Evolutionary conservation across 1,284 basidiomycete genomes (phyloP).

Genomic region (Golubevia sp.): DNA sequence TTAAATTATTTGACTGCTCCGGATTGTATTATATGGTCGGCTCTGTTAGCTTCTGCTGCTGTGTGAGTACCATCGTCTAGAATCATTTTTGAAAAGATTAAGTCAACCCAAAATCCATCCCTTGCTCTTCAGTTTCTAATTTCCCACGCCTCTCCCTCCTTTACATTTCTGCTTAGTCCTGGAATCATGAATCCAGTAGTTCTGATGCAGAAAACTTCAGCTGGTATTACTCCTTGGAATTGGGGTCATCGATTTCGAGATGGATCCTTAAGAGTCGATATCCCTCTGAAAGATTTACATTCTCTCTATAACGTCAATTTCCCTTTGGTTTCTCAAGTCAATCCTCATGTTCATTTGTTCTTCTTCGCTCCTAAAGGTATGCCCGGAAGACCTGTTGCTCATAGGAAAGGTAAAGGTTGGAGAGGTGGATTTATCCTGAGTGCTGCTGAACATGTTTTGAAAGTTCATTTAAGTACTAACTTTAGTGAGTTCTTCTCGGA

Average conservation of each 20-base stretch:
- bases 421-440: conserved; percentile 83
- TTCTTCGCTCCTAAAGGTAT: conserved; percentile 93
- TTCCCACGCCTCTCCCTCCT: conserved; percentile 8
- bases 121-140: conserved; percentile 62
- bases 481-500: too few species aligned
- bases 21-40: conserved; percentile 72
- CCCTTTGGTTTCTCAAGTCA: conserved; percentile 92
- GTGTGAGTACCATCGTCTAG: conserved; percentile 34
- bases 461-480: conserved; percentile 53
- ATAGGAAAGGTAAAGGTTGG: conserved; percentile 80
- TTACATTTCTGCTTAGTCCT: too few species aligned
- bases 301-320: conserved; percentile 75
- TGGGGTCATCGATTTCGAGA: conserved; percentile 70
- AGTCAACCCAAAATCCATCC: conserved; percentile 38
- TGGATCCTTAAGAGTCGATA: conserved; percentile 72
- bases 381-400: conserved; percentile 88
- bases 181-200: conserved; percentile 78
- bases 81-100: conserved; percentile 16
- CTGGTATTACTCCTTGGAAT: conserved; percentile 89
- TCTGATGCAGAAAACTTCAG: conserved; percentile 86
- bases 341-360: conserved; percentile 97
- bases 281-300: conserved; percentile 88
- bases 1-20: conserved; percentile 95
- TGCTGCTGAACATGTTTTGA: conserved; percentile 60
- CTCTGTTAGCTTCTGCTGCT: conserved; percentile 58